Base-by-base conservation (phyloP, 441 rosid genomes). In the Manihot esculenta region DNA sequence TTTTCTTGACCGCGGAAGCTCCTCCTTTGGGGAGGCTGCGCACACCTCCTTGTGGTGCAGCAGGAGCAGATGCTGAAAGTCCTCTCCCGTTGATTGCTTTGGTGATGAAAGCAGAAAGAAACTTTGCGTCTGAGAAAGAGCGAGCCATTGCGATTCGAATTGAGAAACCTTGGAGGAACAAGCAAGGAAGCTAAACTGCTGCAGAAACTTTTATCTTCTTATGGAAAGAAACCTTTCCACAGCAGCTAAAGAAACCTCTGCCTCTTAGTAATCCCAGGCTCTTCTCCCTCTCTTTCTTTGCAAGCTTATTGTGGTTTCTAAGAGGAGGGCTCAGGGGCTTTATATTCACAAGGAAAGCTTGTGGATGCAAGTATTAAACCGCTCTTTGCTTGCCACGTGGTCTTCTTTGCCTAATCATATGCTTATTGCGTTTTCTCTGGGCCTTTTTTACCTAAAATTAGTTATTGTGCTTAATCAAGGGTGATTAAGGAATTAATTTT, bases 41-140 rank as follows among this genome's bases (percentile, higher is more conserved):
- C 13, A 69, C 76, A 62, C 70, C 80, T 47, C 61, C 75, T 48
- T 78, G n/a, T n/a, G n/a, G 64, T n/a, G n/a, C n/a, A n/a, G n/a
- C n/a, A 10, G 56, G 78, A 0, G 58, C 77, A n/a, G 92, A 81
- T 1, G 84, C 84, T 0, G 96, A 80, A 76, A 77, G 86, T 26
- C 97, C 95, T 30, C 96, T 86, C 68, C 91, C 81, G 80, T 23
- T 65, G 81, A 90, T 45, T 51, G 84, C 84, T 67, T 68, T 77
- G 35, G 64, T 50, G 70, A 84, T 70, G 41, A 78, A 68, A 50
- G 77, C 76, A 42, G 92, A 86, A 75, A 88, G 50, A 76, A 79
- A 66, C 86, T 80, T 93, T 53, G 81, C 85, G 83, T 73, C 83
- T 10, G 88, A 80, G 87, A 86, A 66, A 74, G 92, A 88, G 69